phyloP scores from a whole-genome alignment of 305 asterid genomes.

The Ilex paraguariensis region DNA sequence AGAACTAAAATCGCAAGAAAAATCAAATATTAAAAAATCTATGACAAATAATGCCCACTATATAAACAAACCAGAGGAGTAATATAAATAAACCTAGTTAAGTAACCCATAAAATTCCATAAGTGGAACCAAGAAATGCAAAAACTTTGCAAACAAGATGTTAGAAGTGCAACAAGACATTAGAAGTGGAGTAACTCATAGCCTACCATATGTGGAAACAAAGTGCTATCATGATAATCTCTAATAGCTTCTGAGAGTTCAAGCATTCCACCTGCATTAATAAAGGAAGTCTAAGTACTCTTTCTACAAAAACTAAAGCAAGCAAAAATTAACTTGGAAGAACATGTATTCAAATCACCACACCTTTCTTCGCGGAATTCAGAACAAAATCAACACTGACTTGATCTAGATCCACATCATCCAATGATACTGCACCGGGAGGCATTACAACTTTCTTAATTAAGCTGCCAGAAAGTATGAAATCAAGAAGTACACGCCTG shows the following conservation, averaged over 20 bases:
- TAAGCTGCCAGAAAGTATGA: slow-evolving; percentile 80
- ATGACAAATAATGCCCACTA: neutral
- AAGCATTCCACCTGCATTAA: slow-evolving; percentile 65
- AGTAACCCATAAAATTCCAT: too few relatives aligned
- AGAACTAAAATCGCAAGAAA: neutral
- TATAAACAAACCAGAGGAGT: too few relatives aligned
- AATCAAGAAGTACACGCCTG: slow-evolving; percentile 72
- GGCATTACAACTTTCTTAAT: slow-evolving; percentile 96
- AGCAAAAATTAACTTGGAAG: neutral
- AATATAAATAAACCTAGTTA: too few relatives aligned
- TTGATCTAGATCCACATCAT: slow-evolving; percentile 98
- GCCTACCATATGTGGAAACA: slow-evolving; percentile 87
- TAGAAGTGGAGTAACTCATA: slow-evolving; percentile 3
- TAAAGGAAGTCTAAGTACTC: neutral
- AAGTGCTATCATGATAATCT: slow-evolving; percentile 78
- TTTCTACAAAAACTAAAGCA: neutral
- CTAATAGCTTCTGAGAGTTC: slow-evolving; percentile 97
- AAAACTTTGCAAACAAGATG: neutral
- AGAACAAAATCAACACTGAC: slow-evolving; percentile 90
- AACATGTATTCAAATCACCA: slow-evolving; percentile 8
- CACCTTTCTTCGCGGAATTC: slow-evolving; percentile 89
- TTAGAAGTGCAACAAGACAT: neutral
- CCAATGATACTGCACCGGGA: slow-evolving; percentile 95
- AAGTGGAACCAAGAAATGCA: too few relatives aligned
- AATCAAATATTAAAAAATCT: neutral